A percentile compares a stretch with the other conserved stretches of the same genome.
These are phyloP conservation scores for Dryadomyces sulphureus DNA, from an alignment of 2,329 filamentous ascomycete genomes.

Conservation along the genomic window DNA sequence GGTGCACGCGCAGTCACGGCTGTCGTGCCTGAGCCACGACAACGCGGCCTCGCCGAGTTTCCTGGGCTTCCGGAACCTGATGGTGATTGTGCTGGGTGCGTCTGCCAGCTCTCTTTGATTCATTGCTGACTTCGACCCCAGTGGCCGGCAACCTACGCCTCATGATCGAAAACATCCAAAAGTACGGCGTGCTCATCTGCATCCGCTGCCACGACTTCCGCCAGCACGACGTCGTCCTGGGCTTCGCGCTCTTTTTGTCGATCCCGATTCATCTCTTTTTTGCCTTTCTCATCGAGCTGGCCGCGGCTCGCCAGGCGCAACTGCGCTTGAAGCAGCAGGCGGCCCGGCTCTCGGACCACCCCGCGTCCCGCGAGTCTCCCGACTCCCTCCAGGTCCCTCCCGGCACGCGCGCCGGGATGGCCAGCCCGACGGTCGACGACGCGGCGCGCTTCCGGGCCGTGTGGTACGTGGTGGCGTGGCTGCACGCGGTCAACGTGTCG, in stretches of 20 bases:
- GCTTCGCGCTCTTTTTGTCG: constrained; percentile 64
- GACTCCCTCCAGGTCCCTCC: no score
- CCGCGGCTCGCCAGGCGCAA: constrained; percentile 66
- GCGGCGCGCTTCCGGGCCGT: constrained; percentile 53
- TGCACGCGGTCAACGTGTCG: constrained; percentile 73
- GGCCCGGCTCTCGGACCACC: no score
- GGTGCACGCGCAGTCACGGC: constrained; percentile 56
- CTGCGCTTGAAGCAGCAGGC: constrained; percentile 39
- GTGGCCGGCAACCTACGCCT: constrained; percentile 87
- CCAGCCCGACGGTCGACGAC: constrained; percentile 43
- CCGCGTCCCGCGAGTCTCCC: no score
- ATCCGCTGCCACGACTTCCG: constrained; percentile 80
- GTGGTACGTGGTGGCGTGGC: constrained; percentile 68
- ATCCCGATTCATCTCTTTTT: constrained; percentile 85
- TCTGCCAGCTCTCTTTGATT: constrained; percentile 1
- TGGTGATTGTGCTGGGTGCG: constrained; percentile 80
- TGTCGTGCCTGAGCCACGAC: constrained; percentile 80
- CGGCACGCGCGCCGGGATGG: constrained; percentile 26
- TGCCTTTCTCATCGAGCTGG: constrained; percentile 78
- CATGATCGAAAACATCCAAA: constrained; percentile 94
- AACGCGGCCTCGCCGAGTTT: constrained; percentile 64
- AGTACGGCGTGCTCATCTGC: constrained; percentile 95
- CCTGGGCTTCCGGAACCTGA: constrained; percentile 85
- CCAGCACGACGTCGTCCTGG: constrained; percentile 60
- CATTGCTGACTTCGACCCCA: constrained; percentile 18